Base-by-base conservation (phyloP, 1,139 yeast genomes). In the Geotrichum klebahnii region DNA sequence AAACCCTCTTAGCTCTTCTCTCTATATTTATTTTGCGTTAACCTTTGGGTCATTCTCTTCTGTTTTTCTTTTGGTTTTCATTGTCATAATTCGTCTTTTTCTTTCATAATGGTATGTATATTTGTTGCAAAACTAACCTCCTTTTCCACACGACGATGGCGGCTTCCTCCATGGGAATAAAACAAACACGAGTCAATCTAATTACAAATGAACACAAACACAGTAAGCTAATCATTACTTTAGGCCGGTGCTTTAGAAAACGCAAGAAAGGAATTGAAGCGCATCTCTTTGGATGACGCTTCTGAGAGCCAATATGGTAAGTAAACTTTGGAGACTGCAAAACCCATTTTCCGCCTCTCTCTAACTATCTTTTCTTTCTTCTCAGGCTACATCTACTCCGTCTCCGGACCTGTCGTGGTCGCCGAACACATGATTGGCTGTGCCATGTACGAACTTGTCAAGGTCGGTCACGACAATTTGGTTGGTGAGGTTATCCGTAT, bases 391-490 rank as follows among this genome's bases (percentile, higher is more conserved):
- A 85, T 92, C 63, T 89, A 81, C 74, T 87, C 97, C 20, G 97
- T 92, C 50, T 89, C 97, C 20, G 97, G 97, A 63, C 97, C 98
- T 16, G 98, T 92, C 64, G 85, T 92, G 49, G 83, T 94, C 48
- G 98, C 98, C 44, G 98, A 92, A 72, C 85, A 92, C 74, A 88
- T 92, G 97, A 84, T 88, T 73, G 98, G 98, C 58, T 87, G 97
- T 79, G 96, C 97, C 63, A 92, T 92, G 99, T 89, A 92, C 78
- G 99, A 92, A 70, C 79, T 92, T 71, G 76, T 92, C 64, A 89
- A 84, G 70, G 98, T 92, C 57, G 98, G 99, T 61, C 97, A 92
- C 69, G 96, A 88, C 63, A 88, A 79, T 69, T 79, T 92, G 68
- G 97, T 92, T 46, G 99, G 98, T 67, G 99, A 92, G 73, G 97